A percentile compares a stretch with the other conserved stretches of the same genome.
Conservation (phyloP, 1,284 basidiomycete species). For the Somion occarium region DNA sequence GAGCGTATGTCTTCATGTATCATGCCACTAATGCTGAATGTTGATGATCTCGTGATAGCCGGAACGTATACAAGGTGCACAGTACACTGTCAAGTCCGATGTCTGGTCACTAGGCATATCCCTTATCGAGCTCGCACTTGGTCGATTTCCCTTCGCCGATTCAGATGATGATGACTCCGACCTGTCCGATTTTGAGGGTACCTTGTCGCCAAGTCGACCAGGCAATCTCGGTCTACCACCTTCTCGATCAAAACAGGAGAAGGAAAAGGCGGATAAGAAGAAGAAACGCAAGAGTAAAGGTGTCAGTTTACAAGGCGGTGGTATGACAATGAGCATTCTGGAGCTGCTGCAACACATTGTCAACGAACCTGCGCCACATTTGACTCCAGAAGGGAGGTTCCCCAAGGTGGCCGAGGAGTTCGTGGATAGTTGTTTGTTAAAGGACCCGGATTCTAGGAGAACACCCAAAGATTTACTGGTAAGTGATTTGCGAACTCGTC, state of each 20-base stretch:
- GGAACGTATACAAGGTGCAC: slow-evolving; percentile 96
- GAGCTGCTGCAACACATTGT: slow-evolving; percentile 98
- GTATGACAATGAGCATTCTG: slow-evolving; percentile 95
- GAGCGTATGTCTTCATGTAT: slow-evolving; percentile 69
- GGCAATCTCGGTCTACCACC: slow-evolving; percentile 32
- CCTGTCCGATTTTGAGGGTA: slow-evolving; percentile 66
- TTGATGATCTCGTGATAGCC: slow-evolving; percentile 77
- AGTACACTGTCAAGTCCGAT: slow-evolving; percentile 97
- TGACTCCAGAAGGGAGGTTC: slow-evolving; percentile 70
- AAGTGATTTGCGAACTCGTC: slow-evolving; percentile 23
- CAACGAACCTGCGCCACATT: slow-evolving; percentile 86
- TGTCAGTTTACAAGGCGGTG: slow-evolving; percentile 84
- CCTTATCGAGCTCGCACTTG: slow-evolving; percentile 89
- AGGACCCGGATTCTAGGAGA: slow-evolving; percentile 73
- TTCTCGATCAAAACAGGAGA: slow-evolving; percentile 39
- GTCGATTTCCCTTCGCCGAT: slow-evolving; percentile 89
- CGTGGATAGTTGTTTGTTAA: slow-evolving; percentile 79
- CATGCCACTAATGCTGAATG: slow-evolving; percentile 3
- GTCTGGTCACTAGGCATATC: slow-evolving; percentile 97
- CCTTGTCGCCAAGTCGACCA: slow-evolving; percentile 55
- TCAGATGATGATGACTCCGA: slow-evolving; percentile 61
- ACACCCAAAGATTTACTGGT: slow-evolving; percentile 83
- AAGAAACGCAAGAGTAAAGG: slow-evolving; percentile 72
- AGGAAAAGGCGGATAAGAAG: slow-evolving; percentile 38
- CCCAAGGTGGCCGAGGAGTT: slow-evolving; percentile 70